Conservation (phyloP, 306 rosid genomes). For the Sechiopsis laciniata region DNA sequence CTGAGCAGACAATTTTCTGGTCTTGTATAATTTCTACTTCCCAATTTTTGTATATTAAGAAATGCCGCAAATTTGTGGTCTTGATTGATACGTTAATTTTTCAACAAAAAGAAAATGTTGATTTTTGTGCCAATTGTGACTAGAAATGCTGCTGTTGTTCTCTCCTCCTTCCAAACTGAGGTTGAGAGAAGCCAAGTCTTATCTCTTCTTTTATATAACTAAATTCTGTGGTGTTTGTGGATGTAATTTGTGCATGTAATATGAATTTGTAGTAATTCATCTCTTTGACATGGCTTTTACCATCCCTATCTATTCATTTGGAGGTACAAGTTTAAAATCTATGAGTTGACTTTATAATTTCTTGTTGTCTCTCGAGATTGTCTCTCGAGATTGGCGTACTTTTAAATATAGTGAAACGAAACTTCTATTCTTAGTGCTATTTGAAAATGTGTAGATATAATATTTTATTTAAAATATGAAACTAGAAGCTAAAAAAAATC, state of each 20-base stretch:
- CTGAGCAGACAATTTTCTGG: constrained; percentile 12
- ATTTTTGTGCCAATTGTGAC: constrained; percentile 10
- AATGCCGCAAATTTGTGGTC: constrained; percentile 15
- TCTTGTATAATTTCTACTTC: constrained; percentile 22
- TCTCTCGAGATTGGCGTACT: no score
- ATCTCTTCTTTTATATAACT: background rate
- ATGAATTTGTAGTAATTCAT: background rate
- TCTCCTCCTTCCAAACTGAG: constrained; percentile 1
- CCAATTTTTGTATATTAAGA: constrained; percentile 18
- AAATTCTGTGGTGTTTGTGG: background rate
- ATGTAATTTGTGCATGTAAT: constrained; percentile 12
- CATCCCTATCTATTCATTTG: no score
- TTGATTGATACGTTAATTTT: constrained; percentile 12
- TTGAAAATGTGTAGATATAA: no score
- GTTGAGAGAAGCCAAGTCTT: constrained; percentile 3
- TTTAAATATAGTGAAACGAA: no score
- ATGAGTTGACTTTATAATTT: no score
- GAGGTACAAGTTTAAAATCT: no score
- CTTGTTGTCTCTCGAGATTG: no score
- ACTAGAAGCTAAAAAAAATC: no score
- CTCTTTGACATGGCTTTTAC: no score
- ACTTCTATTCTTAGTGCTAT: no score
- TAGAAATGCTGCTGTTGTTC: no score
- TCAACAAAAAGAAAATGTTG: background rate
- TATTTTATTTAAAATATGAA: no score